Percentiles rank a stretch among this genome's conserved stretches.
phyloP scores from a whole-genome alignment of 345 rosid genomes.

The Laguncularia racemosa region DNA sequence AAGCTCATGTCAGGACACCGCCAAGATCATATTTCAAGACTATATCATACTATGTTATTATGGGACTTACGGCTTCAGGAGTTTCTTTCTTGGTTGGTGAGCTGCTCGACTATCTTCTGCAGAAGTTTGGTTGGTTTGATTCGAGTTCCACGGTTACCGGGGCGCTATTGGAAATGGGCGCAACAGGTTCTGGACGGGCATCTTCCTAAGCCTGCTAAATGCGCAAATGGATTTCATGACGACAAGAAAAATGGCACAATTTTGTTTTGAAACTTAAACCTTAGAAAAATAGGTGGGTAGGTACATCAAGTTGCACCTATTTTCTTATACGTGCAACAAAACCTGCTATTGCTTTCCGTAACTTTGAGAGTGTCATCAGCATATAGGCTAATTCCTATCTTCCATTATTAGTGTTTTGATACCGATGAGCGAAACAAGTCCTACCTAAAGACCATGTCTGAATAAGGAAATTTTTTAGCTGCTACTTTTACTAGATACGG shows the following conservation, averaged over 20 bases:
- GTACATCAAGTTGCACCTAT: too few species aligned
- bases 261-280: background rate
- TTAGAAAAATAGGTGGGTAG: too few species aligned
- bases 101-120: slow-evolving; percentile 39
- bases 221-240: background rate
- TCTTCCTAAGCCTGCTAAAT: background rate
- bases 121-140: slow-evolving; percentile 46
- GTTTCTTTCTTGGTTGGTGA: slow-evolving; percentile 51
- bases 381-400: too few species aligned
- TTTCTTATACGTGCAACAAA: too few species aligned
- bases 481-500: too few species aligned
- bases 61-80: slow-evolving; percentile 49
- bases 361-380: too few species aligned
- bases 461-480: too few species aligned
- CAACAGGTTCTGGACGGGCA: background rate
- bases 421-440: too few species aligned
- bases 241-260: background rate
- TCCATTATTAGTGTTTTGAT: too few species aligned
- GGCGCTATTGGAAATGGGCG: background rate
- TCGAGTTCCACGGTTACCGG: slow-evolving; percentile 8
- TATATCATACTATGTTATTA: slow-evolving; percentile 24
- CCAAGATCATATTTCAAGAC: slow-evolving; percentile 45
- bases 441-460: too few species aligned
- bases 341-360: too few species aligned
- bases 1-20: slow-evolving; percentile 41